phyloP scores from a whole-genome alignment of 768 basidiomycete species.

The Baorangia bicolor region DNA sequence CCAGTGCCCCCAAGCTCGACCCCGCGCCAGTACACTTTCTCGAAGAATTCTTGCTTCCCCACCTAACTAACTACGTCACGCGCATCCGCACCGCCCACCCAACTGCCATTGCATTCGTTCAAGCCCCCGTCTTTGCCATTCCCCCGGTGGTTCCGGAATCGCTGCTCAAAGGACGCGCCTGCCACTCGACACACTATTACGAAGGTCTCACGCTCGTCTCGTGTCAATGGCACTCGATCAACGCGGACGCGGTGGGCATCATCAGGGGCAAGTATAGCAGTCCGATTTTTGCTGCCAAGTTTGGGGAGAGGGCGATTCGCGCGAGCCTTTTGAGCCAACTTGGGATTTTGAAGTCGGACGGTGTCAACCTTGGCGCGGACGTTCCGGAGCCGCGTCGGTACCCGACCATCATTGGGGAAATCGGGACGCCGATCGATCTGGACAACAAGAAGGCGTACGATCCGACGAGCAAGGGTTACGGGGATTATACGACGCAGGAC shows the following conservation, averaged over 20 bases:
- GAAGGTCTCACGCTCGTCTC: conserved; percentile 94
- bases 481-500: conserved; percentile 77
- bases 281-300: conserved; percentile 66
- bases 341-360: conserved; percentile 72
- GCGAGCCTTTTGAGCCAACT: conserved; percentile 81
- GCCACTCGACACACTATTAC: conserved; percentile 86
- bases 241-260: conserved; percentile 93
- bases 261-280: conserved; percentile 77
- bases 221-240: conserved; percentile 92
- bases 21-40: conserved; percentile 61
- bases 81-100: conserved; percentile 71
- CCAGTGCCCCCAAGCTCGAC: background rate
- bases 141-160: conserved; percentile 65
- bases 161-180: conserved; percentile 62
- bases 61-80: conserved; percentile 54
- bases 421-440: conserved; percentile 94
- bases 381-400: conserved; percentile 36
- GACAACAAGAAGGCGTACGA: conserved; percentile 85
- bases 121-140: conserved; percentile 84
- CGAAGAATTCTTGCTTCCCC: conserved; percentile 76
- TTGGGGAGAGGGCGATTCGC: conserved; percentile 84
- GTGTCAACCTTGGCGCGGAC: conserved; percentile 51
- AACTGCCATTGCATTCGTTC: conserved; percentile 84
- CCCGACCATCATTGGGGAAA: conserved; percentile 94
- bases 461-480: conserved; percentile 40